A percentile compares a stretch with the other conserved stretches of the same genome.
Evolutionary conservation across 257 asterid species (phyloP).

Genomic region (Penstemon newberryi): DNA sequence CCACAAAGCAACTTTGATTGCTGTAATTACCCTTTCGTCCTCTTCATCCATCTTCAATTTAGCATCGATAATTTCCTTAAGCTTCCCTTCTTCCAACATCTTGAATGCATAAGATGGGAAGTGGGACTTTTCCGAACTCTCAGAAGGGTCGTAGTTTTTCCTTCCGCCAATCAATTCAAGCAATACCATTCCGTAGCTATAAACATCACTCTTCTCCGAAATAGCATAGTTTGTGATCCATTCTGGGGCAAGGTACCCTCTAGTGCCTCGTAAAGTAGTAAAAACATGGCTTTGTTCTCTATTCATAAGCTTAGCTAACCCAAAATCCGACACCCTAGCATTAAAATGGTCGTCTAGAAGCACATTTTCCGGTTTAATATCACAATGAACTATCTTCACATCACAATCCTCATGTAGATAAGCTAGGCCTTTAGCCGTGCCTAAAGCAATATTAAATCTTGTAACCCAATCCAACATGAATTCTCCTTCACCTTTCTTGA

Average conservation of each 20-base stretch:
- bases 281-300: constrained; percentile 62
- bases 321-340: constrained; percentile 62
- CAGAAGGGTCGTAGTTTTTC: constrained; percentile 65
- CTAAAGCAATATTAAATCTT: constrained; percentile 49
- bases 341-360: constrained; percentile 50
- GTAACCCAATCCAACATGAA: constrained; percentile 61
- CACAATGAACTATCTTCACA: constrained; percentile 58
- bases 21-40: constrained; percentile 65
- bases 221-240: constrained; percentile 96
- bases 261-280: constrained; percentile 57
- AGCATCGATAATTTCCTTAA: constrained; percentile 62
- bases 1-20: constrained; percentile 87
- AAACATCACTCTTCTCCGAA: constrained; percentile 93
- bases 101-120: constrained; percentile 80
- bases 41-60: constrained; percentile 51
- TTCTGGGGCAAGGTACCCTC: constrained; percentile 83
- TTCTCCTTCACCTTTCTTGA: constrained; percentile 56
- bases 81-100: constrained; percentile 89
- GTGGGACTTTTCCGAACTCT: constrained; percentile 69
- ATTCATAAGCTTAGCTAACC: constrained; percentile 61
- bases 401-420: constrained; percentile 65
- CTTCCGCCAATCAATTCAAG: constrained; percentile 91
- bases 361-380: constrained; percentile 61
- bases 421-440: constrained; percentile 68
- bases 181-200: constrained; percentile 89